Conservation (phyloP, 768 basidiomycete genomes). For the Panus rudis region DNA sequence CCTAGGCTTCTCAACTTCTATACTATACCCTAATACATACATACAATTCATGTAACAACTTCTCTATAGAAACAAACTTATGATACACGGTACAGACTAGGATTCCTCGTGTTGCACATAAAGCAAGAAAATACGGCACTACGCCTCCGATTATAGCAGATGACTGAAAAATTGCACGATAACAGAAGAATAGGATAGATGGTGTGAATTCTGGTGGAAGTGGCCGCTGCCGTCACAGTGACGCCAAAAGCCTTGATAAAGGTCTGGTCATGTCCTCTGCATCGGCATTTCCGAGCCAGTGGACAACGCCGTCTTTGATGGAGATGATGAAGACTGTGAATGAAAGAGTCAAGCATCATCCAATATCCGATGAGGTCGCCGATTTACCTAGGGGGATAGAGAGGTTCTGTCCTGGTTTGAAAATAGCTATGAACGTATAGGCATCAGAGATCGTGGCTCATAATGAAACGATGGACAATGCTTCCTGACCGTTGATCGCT, state of each 20-base stretch:
- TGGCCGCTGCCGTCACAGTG: conserved; percentile 6
- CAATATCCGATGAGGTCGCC: conserved; percentile 7
- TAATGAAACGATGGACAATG: conserved; percentile 3
- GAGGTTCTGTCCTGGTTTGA: conserved; percentile 22
- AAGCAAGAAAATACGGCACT: too few species aligned
- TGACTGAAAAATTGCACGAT: too few species aligned
- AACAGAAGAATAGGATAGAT: neutral
- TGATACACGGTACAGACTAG: too few species aligned
- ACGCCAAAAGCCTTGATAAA: conserved; percentile 13
- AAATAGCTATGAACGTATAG: conserved; percentile 15
- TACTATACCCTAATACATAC: conserved; percentile 2
- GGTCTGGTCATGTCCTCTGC: conserved; percentile 22
- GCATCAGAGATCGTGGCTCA: neutral
- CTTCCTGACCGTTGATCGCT: conserved; percentile 22
- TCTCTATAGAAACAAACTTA: neutral
- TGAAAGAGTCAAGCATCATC: conserved; percentile 8
- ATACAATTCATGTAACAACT: conserved; percentile 5
- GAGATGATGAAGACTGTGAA: conserved; percentile 22
- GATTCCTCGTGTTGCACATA: too few species aligned
- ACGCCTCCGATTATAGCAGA: too few species aligned
- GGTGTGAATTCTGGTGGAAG: neutral
- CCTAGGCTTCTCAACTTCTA: conserved; percentile 1
- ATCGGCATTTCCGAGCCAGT: conserved; percentile 24
- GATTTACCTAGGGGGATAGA: conserved; percentile 22
- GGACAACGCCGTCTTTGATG: conserved; percentile 19